Conservation (phyloP, 345 rosid genomes). For the Syzygium oleosum region DNA sequence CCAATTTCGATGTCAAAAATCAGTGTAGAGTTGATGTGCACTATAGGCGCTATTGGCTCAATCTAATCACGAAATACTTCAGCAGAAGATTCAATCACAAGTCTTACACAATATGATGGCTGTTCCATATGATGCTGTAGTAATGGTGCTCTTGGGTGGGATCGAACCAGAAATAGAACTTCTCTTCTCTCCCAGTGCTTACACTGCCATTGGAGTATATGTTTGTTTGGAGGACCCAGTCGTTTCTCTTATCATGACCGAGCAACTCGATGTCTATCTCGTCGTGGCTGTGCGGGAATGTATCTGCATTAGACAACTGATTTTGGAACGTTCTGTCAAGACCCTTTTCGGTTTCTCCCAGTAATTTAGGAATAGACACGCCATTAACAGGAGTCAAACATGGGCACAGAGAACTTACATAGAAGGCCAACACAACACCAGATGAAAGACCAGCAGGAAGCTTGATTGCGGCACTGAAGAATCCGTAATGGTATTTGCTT, state of each 20-base stretch:
- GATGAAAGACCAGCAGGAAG: slow-evolving; percentile 79
- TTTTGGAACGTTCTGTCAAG: background rate
- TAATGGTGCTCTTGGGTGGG: slow-evolving; percentile 64
- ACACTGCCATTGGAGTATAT: slow-evolving; percentile 74
- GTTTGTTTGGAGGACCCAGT: slow-evolving; percentile 82
- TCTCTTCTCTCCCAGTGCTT: slow-evolving; percentile 82
- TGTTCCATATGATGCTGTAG: slow-evolving; percentile 84
- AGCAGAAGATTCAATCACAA: background rate
- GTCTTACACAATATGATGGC: slow-evolving; percentile 65
- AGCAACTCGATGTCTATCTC: slow-evolving; percentile 87
- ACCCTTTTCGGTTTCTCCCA: background rate
- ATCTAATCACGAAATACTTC: background rate
- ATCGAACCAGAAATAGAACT: slow-evolving; percentile 89
- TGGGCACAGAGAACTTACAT: slow-evolving; percentile 32
- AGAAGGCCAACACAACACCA: slow-evolving; percentile 94
- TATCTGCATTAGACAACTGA: slow-evolving; percentile 77
- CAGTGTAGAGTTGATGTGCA: background rate
- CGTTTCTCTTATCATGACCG: slow-evolving; percentile 71
- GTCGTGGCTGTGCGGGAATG: slow-evolving; percentile 65
- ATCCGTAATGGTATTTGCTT: slow-evolving; percentile 52
- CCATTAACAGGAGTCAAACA: background rate
- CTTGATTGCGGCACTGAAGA: slow-evolving; percentile 85
- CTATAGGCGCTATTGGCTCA: no score
- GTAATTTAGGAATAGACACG: background rate
- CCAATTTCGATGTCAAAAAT: background rate